Evolutionary conservation across 345 rosid genomes (phyloP).

Genomic region (Limnanthes douglasii): DNA sequence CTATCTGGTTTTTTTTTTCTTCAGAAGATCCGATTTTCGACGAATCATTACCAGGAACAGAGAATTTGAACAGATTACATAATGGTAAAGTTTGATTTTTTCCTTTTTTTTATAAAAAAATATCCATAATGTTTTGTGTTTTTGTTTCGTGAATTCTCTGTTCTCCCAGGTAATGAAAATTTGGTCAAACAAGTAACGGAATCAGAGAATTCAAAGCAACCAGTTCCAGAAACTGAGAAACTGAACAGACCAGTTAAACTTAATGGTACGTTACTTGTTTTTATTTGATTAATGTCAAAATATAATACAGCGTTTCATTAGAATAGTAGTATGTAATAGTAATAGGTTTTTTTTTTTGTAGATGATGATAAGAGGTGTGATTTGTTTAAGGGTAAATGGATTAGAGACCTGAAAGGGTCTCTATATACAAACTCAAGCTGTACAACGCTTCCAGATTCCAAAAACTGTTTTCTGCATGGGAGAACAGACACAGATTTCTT

Average conservation of each 20-base stretch:
- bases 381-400: constrained; percentile 52
- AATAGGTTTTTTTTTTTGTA: not conserved
- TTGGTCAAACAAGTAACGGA: too few species aligned
- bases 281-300: too few species aligned
- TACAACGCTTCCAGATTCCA: constrained; percentile 50
- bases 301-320: not conserved
- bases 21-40: not conserved
- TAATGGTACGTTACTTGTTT: not conserved
- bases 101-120: too few species aligned
- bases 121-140: too few species aligned
- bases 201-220: too few species aligned
- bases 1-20: not conserved
- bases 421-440: constrained; percentile 55
- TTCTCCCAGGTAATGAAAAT: too few species aligned
- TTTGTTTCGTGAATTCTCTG: too few species aligned
- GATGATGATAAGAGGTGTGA: constrained; percentile 35
- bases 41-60: not conserved
- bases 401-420: constrained; percentile 33
- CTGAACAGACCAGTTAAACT: not conserved
- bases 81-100: too few species aligned
- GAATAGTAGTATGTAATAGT: not conserved
- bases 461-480: constrained; percentile 62
- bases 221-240: too few species aligned
- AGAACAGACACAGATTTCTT: constrained; percentile 48
- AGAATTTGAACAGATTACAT: not conserved